phyloP scores from a whole-genome alignment of 176 grass and related monocot genomes.

The Avena sativa region DNA sequence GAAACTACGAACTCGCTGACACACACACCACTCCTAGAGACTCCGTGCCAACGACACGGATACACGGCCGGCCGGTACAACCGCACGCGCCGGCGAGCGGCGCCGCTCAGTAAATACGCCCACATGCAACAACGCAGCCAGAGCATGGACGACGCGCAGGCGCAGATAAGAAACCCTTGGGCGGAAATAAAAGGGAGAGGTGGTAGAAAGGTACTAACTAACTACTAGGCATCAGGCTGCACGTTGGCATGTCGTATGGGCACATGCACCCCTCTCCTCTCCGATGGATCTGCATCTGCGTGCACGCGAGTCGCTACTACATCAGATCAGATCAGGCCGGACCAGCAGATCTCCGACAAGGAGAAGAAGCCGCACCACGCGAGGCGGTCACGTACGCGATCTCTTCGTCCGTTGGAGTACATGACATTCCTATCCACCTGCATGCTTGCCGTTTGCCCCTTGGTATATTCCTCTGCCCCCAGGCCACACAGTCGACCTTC shows the following conservation, averaged over 20 bases:
- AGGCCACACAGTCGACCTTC: not conserved
- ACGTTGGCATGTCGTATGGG: slow-evolving; percentile 14
- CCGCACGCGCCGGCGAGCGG: no score
- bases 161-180: not conserved
- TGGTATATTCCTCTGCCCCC: not conserved
- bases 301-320: not conserved
- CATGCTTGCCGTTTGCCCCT: not conserved
- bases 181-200: not conserved
- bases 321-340: not conserved
- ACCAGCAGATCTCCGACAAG: slow-evolving; percentile 7
- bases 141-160: no score
- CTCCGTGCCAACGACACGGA: no score
- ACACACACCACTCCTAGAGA: no score
- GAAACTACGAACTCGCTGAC: no score
- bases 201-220: no score
- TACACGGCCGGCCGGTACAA: no score
- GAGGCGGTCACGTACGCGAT: not conserved
- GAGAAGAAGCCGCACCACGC: not conserved
- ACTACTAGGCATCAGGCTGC: not conserved
- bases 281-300: slow-evolving; percentile 1
- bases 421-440: no score
- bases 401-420: no score
- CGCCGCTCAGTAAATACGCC: no score
- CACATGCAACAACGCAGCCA: no score
- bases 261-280: not conserved